Percentiles rank a stretch among this genome's conserved stretches.
phyloP scores from a whole-genome alignment of 768 basidiomycete species.

The Rhodotorula toruloides region DNA sequence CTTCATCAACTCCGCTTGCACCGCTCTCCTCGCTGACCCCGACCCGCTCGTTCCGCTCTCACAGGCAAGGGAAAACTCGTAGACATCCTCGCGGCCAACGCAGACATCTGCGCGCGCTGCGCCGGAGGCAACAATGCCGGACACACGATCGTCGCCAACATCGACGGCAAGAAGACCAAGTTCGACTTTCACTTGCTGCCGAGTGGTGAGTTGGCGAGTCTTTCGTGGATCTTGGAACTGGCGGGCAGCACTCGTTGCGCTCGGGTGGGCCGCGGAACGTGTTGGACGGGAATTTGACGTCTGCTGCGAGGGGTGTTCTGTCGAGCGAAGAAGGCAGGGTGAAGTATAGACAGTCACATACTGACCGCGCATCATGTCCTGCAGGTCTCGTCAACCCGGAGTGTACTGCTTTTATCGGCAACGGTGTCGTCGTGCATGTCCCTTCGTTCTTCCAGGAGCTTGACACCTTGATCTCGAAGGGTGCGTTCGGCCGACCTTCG shows the following conservation, averaged over 20 bases:
- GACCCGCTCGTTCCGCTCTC: not conserved
- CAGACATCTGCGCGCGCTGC: slow-evolving; percentile 89
- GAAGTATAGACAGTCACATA: not conserved
- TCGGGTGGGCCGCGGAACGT: no score
- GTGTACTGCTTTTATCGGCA: slow-evolving; percentile 82
- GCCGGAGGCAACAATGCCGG: slow-evolving; percentile 99
- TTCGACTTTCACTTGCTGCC: slow-evolving; percentile 96
- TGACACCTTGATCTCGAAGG: slow-evolving; percentile 75
- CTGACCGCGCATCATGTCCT: not conserved
- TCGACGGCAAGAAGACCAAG: slow-evolving; percentile 64
- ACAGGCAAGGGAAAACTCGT: slow-evolving; percentile 72
- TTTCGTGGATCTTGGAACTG: not conserved
- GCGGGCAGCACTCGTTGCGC: no score
- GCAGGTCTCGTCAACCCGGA: slow-evolving; percentile 76
- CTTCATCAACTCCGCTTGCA: not conserved
- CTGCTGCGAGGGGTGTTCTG: no score
- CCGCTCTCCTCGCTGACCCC: not conserved
- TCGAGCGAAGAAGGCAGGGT: no score
- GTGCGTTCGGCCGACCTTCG: slow-evolving; percentile 49
- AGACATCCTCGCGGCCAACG: slow-evolving; percentile 83
- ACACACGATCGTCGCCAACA: slow-evolving; percentile 84
- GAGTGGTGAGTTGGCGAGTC: slow-evolving; percentile 59
- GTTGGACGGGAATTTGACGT: no score
- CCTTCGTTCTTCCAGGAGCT: slow-evolving; percentile 93
- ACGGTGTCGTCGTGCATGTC: slow-evolving; percentile 91